phyloP scores from a whole-genome alignment of 1,139 yeast species.

The Taiozyma sp. region DNA sequence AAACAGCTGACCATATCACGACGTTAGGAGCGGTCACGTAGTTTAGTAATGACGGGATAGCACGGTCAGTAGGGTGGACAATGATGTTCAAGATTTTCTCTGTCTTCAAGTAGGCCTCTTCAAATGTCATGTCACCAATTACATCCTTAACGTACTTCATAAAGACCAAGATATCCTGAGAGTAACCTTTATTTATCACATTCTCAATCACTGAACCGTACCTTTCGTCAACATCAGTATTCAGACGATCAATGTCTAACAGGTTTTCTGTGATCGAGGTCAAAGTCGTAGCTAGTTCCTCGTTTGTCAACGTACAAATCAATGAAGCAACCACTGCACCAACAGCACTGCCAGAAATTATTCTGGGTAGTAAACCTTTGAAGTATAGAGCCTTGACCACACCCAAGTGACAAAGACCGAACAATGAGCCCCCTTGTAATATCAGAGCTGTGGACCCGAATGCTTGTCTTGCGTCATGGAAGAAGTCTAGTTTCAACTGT shows the following conservation, averaged over 20 bases:
- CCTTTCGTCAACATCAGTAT: conserved; percentile 55
- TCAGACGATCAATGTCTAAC: conserved; percentile 36
- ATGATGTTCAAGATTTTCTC: conserved; percentile 83
- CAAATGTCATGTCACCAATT: conserved; percentile 86
- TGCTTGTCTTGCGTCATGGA: conserved; percentile 86
- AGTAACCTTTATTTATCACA: conserved; percentile 69
- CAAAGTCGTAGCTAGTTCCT: conserved; percentile 26
- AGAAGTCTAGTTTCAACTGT: conserved; percentile 70
- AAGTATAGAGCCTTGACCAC: conserved; percentile 77
- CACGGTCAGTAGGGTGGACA: conserved; percentile 76
- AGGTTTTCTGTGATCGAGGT: conserved; percentile 29
- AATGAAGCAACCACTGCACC: conserved; percentile 92
- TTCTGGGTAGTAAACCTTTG: conserved; percentile 73
- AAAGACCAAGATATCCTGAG: conserved; percentile 78
- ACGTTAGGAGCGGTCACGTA: conserved; percentile 95
- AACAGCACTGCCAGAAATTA: conserved; percentile 90
- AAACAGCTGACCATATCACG: conserved; percentile 72
- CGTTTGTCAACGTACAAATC: conserved; percentile 70
- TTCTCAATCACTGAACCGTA: conserved; percentile 66
- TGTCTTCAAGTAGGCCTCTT: conserved; percentile 86
- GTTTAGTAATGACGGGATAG: conserved; percentile 72
- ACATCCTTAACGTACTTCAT: conserved; percentile 72
- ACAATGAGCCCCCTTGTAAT: conserved; percentile 90
- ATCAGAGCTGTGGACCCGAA: conserved; percentile 88
- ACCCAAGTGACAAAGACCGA: conserved; percentile 91